Percentiles rank a stretch among this genome's conserved stretches.
Evolutionary conservation across 1,139 yeast genomes (phyloP).

Genomic region (Suhomyces coccinellae): DNA sequence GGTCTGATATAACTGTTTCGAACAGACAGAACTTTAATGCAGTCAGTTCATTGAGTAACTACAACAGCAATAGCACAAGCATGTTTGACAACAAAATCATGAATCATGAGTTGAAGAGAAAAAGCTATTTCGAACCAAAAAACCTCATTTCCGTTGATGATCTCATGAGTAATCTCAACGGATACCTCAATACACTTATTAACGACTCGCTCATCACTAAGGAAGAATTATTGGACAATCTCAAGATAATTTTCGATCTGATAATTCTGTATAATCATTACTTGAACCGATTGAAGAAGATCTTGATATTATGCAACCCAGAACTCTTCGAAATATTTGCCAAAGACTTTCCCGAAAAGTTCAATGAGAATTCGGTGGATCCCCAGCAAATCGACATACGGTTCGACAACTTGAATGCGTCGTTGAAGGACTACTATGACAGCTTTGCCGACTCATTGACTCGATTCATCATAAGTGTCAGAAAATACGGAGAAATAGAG

Average conservation of each 20-base stretch:
- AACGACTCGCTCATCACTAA: slow-evolving; percentile 70
- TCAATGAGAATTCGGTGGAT: slow-evolving; percentile 40
- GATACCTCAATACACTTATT: slow-evolving; percentile 63
- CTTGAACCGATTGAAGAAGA: slow-evolving; percentile 54
- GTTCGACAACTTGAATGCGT: slow-evolving; percentile 46
- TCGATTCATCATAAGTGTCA: slow-evolving; percentile 55
- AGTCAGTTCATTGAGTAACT: slow-evolving; percentile 16
- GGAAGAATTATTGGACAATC: slow-evolving; percentile 51
- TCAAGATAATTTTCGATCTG: slow-evolving; percentile 46
- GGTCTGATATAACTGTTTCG: slow-evolving; percentile 10
- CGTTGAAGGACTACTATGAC: slow-evolving; percentile 53
- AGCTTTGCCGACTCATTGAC: slow-evolving; percentile 56
- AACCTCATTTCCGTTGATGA: slow-evolving; percentile 47
- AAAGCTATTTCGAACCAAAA: slow-evolving; percentile 5
- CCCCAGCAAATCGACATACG: slow-evolving; percentile 40
- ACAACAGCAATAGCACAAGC: slow-evolving; percentile 30
- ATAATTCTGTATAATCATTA: slow-evolving; percentile 58
- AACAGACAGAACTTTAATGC: slow-evolving; percentile 1
- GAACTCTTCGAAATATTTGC: slow-evolving; percentile 42
- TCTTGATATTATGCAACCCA: slow-evolving; percentile 53
- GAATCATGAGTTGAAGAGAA: slow-evolving; percentile 7
- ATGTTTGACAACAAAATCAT: slow-evolving; percentile 34
- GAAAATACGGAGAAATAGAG: slow-evolving; percentile 62
- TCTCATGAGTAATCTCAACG: slow-evolving; percentile 52
- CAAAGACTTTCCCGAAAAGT: slow-evolving; percentile 41